Percentiles rank a stretch among this genome's conserved stretches.
Conservation (phyloP, 148 eudicot species). For the Chenopodium berlandieri region DNA sequence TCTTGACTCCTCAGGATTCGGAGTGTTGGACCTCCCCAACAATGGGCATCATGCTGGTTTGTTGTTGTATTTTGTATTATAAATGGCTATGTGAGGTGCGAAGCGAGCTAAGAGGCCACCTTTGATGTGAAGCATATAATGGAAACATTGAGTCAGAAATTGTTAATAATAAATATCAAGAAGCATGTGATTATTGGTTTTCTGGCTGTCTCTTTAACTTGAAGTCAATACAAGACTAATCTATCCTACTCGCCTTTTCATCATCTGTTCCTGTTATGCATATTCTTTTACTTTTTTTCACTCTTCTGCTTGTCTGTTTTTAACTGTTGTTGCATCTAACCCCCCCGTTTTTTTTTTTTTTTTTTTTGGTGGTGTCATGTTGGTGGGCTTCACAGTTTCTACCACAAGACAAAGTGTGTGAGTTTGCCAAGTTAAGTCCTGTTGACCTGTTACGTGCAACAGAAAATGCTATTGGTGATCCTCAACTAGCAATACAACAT, state of each 20-base stretch:
- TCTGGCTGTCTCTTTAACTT: not conserved
- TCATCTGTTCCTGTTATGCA: not conserved
- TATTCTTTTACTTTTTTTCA: not conserved
- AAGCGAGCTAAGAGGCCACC: too few relatives aligned
- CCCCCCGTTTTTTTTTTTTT: not conserved
- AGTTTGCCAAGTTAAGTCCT: slow-evolving; percentile 95
- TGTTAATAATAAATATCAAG: too few relatives aligned
- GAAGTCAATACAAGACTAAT: not conserved
- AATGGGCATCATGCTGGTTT: not conserved
- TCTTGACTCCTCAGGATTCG: not conserved
- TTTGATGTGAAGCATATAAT: too few relatives aligned
- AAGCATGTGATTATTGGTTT: not conserved
- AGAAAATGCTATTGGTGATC: slow-evolving; percentile 96
- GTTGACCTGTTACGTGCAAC: slow-evolving; percentile 89
- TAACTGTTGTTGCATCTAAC: not conserved
- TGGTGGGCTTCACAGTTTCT: slow-evolving; percentile 51
- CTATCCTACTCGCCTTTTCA: not conserved
- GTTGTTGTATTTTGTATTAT: not conserved
- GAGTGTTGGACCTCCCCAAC: not conserved
- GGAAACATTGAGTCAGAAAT: too few relatives aligned
- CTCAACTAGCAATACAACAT: slow-evolving; percentile 79
- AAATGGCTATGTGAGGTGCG: not conserved
- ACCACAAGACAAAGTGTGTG: slow-evolving; percentile 99
- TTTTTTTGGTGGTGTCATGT: not conserved
- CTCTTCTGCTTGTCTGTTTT: not conserved